A percentile compares a stretch with the other conserved stretches of the same genome.
Evolutionary conservation across 2,329 filamentous ascomycete genomes (phyloP).

Genomic region (Epichloe scottii): DNA sequence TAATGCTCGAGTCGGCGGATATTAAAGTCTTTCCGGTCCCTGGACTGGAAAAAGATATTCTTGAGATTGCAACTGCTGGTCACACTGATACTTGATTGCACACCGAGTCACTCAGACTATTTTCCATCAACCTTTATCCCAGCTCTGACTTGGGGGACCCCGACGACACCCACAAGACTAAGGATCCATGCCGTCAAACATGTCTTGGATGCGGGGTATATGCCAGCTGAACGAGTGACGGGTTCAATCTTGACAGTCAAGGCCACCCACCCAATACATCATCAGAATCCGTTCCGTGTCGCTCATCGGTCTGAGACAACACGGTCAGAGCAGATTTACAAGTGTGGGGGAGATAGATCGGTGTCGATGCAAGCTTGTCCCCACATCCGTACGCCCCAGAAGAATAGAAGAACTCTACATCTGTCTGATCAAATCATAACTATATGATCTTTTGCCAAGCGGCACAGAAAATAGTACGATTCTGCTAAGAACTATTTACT

Average conservation of each 20-base stretch:
- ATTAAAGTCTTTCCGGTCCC: constrained; percentile 60
- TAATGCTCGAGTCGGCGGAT: constrained; percentile 56
- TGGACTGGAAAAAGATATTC: constrained; percentile 70
- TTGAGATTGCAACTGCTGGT: constrained; percentile 71
- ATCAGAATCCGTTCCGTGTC: neutral
- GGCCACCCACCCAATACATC: neutral
- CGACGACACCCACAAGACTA: neutral
- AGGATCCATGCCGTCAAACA: neutral
- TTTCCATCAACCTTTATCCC: neutral
- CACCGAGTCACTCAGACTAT: neutral
- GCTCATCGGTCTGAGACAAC: neutral
- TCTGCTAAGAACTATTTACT: neutral
- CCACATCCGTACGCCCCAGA: neutral
- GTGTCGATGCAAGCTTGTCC: neutral
- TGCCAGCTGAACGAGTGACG: neutral
- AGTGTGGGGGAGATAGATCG: neutral
- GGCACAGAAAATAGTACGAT: neutral
- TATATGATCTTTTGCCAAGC: neutral
- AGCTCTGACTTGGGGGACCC: neutral
- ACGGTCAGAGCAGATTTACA: neutral
- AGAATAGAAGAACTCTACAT: neutral
- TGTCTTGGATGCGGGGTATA: neutral
- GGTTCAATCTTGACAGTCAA: neutral
- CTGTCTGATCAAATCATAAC: neutral
- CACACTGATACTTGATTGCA: constrained; percentile 32